These are phyloP conservation scores for Acanthamoeba culbertsoni DNA, from an alignment of 208 protist species.

Conservation along the genomic window DNA sequence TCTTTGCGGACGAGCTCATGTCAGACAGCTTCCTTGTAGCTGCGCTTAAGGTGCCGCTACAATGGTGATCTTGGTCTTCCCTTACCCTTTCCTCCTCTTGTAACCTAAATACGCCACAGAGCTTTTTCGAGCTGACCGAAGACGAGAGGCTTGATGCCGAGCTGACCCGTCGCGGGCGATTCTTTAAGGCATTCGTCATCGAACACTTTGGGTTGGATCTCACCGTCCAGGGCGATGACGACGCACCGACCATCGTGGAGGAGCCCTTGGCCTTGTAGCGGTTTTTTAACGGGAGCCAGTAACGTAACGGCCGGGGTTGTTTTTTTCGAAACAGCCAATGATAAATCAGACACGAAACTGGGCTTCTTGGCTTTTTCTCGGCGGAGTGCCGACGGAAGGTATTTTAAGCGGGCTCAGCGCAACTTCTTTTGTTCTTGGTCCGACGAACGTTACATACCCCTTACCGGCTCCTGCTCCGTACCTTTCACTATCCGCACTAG, in stretches of 20 bases:
- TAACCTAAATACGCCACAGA: too few relatives aligned
- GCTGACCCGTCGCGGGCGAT: neutral
- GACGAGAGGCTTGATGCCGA: neutral
- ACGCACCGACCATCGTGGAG: neutral
- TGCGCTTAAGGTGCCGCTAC: neutral
- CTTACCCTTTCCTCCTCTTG: too few relatives aligned
- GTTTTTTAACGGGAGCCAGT: too few relatives aligned
- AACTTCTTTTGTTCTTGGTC: neutral
- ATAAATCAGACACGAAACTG: neutral
- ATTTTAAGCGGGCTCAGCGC: neutral
- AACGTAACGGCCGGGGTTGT: too few relatives aligned
- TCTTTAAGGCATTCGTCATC: neutral
- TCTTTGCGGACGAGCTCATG: slow-evolving; percentile 7
- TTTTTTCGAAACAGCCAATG: too few relatives aligned
- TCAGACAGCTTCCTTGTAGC: neutral
- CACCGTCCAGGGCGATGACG: neutral
- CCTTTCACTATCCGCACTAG: neutral
- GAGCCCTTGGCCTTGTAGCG: too few relatives aligned
- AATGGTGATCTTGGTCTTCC: neutral
- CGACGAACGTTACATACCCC: neutral
- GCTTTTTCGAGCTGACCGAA: neutral
- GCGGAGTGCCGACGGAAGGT: neutral
- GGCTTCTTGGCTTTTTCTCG: neutral
- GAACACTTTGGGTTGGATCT: neutral
- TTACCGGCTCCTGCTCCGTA: neutral